Evolutionary conservation across 257 asterid genomes (phyloP).

Genomic region (Primulina huaijiensis): DNA sequence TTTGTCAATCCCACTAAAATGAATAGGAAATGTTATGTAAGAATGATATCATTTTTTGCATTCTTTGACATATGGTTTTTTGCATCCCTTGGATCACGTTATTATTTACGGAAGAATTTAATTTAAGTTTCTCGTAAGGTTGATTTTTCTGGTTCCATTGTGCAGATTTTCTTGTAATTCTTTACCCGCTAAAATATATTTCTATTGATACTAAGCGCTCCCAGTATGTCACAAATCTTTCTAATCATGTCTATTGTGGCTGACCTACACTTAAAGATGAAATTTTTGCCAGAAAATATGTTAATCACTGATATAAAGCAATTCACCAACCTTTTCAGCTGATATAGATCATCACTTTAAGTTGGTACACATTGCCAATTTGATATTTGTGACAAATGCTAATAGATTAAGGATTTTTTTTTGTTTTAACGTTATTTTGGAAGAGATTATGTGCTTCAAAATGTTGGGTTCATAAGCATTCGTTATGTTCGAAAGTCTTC

Average conservation of each 20-base stretch:
- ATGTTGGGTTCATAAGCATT: not conserved
- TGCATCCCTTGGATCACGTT: not conserved
- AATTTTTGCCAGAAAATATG: too few relatives aligned
- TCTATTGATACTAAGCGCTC: not conserved
- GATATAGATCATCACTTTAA: not conserved
- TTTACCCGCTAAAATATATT: not conserved
- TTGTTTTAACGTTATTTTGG: not conserved
- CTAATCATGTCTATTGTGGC: not conserved
- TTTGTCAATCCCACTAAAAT: not conserved
- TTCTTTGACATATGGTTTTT: not conserved
- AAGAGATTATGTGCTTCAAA: not conserved
- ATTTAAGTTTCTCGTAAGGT: not conserved
- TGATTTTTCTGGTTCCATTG: not conserved
- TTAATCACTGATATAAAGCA: too few relatives aligned
- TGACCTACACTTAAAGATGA: not conserved
- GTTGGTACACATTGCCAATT: not conserved
- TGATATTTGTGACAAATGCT: not conserved
- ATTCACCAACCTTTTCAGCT: too few relatives aligned
- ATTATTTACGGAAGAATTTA: not conserved
- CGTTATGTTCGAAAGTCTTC: not conserved
- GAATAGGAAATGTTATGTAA: not conserved
- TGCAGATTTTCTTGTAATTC: too few relatives aligned
- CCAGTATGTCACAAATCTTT: not conserved
- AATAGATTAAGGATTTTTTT: not conserved
- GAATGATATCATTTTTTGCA: not conserved